A percentile compares a stretch with the other conserved stretches of the same genome.
phyloP scores from a whole-genome alignment of 1,139 yeast genomes.

The Torulaspora globosa region DNA sequence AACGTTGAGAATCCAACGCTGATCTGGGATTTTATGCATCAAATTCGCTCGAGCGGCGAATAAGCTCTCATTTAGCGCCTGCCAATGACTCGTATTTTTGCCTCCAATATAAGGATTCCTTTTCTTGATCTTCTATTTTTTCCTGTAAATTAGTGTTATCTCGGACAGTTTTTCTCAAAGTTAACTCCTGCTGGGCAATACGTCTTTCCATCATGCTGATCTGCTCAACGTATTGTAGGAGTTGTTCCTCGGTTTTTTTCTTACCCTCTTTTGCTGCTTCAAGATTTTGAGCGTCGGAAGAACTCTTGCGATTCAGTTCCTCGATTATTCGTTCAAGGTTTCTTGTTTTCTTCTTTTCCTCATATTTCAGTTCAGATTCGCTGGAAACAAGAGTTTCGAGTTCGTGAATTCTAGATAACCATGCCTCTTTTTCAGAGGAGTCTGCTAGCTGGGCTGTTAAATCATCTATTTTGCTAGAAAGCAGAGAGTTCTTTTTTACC shows the following conservation, averaged over 20 bases:
- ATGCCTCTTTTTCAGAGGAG: conserved; percentile 42
- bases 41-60: background rate
- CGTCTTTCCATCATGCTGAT: conserved; percentile 39
- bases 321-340: conserved; percentile 38
- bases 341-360: conserved; percentile 37
- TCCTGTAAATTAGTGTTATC: conserved; percentile 35
- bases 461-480: conserved; percentile 37
- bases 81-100: conserved; percentile 40
- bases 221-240: conserved; percentile 32
- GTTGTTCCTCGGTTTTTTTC: conserved; percentile 38
- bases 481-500: conserved; percentile 36
- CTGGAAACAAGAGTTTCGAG: conserved; percentile 35
- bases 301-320: conserved; percentile 33
- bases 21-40: background rate
- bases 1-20: background rate
- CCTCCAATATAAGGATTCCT: conserved; percentile 63
- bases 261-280: conserved; percentile 38
- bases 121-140: conserved; percentile 49
- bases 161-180: conserved; percentile 35
- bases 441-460: conserved; percentile 40
- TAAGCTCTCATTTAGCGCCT: conserved; percentile 17
- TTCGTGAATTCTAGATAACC: conserved; percentile 37
- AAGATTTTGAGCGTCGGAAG: conserved; percentile 28
- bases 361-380: conserved; percentile 37
- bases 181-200: conserved; percentile 37